Evolutionary conservation across 2,329 filamentous ascomycete species (phyloP).

Genomic region (Pestalotiopsis sp.): DNA sequence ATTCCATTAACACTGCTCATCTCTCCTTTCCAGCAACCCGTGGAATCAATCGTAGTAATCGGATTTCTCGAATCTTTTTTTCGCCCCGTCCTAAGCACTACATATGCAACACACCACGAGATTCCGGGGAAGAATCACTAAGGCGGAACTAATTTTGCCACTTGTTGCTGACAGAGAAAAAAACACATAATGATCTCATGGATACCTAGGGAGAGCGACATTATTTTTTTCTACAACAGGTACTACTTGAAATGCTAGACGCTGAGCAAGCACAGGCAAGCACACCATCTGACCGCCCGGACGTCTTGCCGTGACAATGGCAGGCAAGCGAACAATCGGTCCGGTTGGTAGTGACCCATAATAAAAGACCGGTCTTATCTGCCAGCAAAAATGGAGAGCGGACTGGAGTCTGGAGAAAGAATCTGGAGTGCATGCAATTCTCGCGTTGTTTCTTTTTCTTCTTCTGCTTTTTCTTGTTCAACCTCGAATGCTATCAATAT

Average conservation of each 20-base stretch:
- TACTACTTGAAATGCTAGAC: neutral
- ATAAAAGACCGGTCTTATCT: neutral
- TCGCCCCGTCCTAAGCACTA: neutral
- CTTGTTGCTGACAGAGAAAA: neutral
- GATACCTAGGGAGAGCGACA: neutral
- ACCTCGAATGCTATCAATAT: neutral
- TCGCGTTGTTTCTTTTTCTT: neutral
- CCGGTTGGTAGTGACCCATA: neutral
- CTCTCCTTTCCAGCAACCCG: neutral
- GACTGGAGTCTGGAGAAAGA: neutral
- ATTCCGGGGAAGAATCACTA: neutral
- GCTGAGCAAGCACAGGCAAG: no score
- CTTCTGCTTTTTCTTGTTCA: neutral
- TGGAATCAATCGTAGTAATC: neutral
- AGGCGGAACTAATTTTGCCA: neutral
- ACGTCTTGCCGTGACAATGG: neutral
- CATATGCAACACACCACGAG: neutral
- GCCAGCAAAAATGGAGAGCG: neutral
- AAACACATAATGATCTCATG: neutral
- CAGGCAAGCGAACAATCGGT: neutral
- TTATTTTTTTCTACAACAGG: neutral
- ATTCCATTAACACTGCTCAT: neutral
- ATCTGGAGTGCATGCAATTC: neutral
- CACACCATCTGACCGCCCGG: no score
- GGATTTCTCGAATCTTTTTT: neutral